Base-by-base conservation (phyloP, 1,284 basidiomycete genomes). In the Boletus semigastroideus region DNA sequence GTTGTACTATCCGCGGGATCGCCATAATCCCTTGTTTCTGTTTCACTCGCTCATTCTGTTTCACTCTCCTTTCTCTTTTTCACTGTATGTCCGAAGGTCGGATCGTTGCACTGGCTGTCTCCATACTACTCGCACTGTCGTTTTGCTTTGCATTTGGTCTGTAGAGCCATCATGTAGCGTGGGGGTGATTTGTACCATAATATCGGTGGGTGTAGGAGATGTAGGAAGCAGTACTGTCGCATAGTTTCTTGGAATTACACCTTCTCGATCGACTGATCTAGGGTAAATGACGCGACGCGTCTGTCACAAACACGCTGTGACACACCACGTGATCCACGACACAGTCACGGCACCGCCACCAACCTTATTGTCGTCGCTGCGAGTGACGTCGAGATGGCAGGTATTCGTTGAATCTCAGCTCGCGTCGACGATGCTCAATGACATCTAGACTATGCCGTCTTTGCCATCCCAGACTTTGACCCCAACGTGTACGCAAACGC, bases 401-500 rank as follows among this genome's bases (percentile, higher is more conserved):
- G 62, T 65, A 55, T 48, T 56, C 47, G 40, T 44, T 16, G 17
- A n/a, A 22, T 51, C 25, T 16, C 16, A 28, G 3, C 6, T 22
- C 31, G 38, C 5, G 12, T 42, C n/a, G 46, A 5, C 22, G 22
- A 27, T 25, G 20, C 4, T 41, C 25, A 27, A n/a, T 12, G 14
- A 19, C 17, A 11, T 5, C 9, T 28, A 82, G 86, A 90, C 55
- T 87, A 89, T 63, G 64, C 81, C n/a, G 75, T 83, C 39, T 93
- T 92, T 61, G 76, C 85, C 20, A 72, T 68, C 46, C 69, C 83
- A 7, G 75, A 83, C 39, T 97, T 96, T 68, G 87, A 94, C 66
- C 79, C 92, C 16, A 88, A 92, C 66, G 86, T 90, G 49, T 95
- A 94, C 66, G 92, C 93, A 5, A 94, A 93, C 67, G 84, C 91